Evolutionary conservation across 148 eudicot species (phyloP).

Genomic region (Gaultheria prostrata): DNA sequence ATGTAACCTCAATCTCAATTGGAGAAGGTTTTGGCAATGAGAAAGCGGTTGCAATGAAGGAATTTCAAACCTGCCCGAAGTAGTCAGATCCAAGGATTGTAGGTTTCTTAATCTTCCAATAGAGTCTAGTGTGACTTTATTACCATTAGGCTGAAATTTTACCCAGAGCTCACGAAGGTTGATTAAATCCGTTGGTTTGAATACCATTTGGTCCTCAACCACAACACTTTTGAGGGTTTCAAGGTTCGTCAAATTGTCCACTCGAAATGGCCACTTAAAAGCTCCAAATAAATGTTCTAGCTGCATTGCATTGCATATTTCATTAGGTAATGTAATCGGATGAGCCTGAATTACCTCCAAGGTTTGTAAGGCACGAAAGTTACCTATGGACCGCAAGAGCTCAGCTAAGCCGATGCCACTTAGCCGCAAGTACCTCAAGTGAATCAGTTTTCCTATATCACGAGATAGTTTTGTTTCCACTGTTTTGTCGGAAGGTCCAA

Average conservation of each 20-base stretch:
- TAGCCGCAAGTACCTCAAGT: neutral
- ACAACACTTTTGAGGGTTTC: neutral
- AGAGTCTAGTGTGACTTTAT: neutral
- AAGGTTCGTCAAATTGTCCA: neutral
- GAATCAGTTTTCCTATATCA: neutral
- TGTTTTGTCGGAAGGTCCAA: neutral
- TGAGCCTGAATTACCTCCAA: too few species aligned
- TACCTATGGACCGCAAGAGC: neutral
- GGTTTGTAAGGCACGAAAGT: too few species aligned
- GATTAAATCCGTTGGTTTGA: neutral
- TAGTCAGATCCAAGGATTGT: neutral
- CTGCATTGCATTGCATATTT: neutral
- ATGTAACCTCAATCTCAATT: neutral
- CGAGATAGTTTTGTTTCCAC: neutral
- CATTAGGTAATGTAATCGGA: neutral
- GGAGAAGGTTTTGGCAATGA: neutral
- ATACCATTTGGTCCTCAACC: neutral
- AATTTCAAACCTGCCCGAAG: neutral
- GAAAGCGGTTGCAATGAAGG: slow-evolving; percentile 13
- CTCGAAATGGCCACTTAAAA: neutral
- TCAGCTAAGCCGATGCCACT: neutral
- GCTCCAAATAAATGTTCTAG: neutral
- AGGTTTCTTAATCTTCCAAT: neutral
- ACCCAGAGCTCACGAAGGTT: neutral
- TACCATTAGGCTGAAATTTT: neutral